Evolutionary conservation across 2,329 filamentous ascomycete species (phyloP).

Genomic region (Alternaria gaisen): DNA sequence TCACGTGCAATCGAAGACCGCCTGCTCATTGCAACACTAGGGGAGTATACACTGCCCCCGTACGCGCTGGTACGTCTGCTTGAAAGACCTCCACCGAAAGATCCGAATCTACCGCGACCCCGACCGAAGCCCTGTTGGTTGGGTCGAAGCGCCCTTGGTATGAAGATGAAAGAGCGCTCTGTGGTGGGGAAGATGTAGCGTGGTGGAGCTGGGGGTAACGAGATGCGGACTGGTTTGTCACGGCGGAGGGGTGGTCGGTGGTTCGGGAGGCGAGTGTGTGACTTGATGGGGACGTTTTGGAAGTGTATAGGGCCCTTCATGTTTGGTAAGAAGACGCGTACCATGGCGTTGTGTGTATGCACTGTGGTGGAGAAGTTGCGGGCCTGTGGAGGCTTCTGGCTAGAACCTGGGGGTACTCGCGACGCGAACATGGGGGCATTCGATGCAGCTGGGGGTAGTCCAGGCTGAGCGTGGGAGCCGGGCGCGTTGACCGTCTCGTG

Average conservation of each 20-base stretch:
- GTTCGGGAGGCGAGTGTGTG: constrained; percentile 93
- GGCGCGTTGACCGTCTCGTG: constrained; percentile 71
- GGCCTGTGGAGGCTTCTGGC: constrained; percentile 46
- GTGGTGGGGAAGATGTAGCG: constrained; percentile 90
- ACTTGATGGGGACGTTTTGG: constrained; percentile 80
- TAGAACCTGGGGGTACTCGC: constrained; percentile 30
- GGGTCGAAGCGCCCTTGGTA: constrained; percentile 89
- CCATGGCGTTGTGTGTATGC: constrained; percentile 82
- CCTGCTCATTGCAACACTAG: constrained; percentile 86
- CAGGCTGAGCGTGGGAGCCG: constrained; percentile 37
- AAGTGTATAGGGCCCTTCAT: constrained; percentile 77
- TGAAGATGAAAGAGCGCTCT: constrained; percentile 97
- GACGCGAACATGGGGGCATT: constrained; percentile 32
- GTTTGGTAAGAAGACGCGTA: constrained; percentile 80
- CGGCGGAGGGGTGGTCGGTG: constrained; percentile 92
- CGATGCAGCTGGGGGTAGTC: constrained; percentile 25
- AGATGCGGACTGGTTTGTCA: constrained; percentile 96
- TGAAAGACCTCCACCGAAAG: constrained; percentile 69
- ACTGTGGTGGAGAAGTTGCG: constrained; percentile 78
- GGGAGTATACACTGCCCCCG: constrained; percentile 80
- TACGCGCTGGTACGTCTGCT: constrained; percentile 84
- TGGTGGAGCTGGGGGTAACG: constrained; percentile 78
- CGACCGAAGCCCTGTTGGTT: constrained; percentile 82
- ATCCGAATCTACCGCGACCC: constrained; percentile 74
- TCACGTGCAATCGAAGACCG: constrained; percentile 80